These are phyloP conservation scores for Phaeosphaeria sp. DNA, from an alignment of 2,329 filamentous ascomycete species.

Conservation along the genomic window DNA sequence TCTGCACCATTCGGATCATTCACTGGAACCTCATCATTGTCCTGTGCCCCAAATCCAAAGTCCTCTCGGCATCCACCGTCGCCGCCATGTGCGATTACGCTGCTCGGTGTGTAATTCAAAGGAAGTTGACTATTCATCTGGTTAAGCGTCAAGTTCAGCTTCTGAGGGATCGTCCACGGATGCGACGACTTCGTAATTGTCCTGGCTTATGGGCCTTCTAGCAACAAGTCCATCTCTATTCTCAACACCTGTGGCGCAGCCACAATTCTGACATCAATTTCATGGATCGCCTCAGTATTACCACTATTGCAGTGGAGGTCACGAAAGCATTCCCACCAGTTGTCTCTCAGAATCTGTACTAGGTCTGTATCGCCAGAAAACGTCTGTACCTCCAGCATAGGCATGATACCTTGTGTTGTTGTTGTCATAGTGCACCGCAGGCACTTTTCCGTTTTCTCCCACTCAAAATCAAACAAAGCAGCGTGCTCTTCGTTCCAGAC, in stretches of 20 bases:
- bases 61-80: not conserved
- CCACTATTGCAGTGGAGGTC: conserved; percentile 5
- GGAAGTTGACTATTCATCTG: conserved; percentile 2
- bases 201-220: too few species aligned
- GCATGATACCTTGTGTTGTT: too few species aligned
- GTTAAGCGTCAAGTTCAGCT: not conserved
- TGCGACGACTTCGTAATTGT: not conserved
- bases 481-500: conserved; percentile 6
- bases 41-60: not conserved
- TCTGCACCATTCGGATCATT: not conserved
- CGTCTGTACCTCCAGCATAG: not conserved
- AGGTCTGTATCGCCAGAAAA: not conserved
- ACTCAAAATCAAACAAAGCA: conserved; percentile 6
- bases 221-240: not conserved
- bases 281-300: not conserved
- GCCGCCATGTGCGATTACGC: conserved; percentile 10
- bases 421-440: too few species aligned
- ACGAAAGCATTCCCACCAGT: too few species aligned
- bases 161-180: not conserved
- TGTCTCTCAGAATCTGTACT: not conserved
- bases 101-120: conserved; percentile 11
- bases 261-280: not conserved
- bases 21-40: not conserved
- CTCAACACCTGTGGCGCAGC: conserved; percentile 12
- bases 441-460: not conserved